Evolutionary conservation across 1,284 basidiomycete species (phyloP).

Genomic region (Golubevia pallescens): DNA sequence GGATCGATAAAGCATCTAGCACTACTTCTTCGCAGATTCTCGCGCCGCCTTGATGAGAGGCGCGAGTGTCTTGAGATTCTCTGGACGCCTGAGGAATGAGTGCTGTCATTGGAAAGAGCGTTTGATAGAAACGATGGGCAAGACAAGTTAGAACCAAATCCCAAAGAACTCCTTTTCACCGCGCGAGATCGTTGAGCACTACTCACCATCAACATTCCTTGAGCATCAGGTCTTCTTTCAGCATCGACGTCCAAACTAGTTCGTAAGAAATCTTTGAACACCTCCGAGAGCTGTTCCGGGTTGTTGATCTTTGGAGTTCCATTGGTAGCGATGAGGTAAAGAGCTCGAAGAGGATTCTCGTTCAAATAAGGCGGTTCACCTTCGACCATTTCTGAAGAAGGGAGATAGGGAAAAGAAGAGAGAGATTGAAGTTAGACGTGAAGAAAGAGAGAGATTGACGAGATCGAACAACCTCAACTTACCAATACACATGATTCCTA

Average conservation of each 20-base stretch:
- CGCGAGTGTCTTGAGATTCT: constrained; percentile 82
- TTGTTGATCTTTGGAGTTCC: constrained; percentile 97
- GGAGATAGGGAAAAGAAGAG: constrained; percentile 17
- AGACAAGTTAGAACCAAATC: constrained; percentile 15
- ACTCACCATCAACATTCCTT: constrained; percentile 77
- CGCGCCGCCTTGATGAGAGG: constrained; percentile 92
- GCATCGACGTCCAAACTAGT: constrained; percentile 93
- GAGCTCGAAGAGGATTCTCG: constrained; percentile 71
- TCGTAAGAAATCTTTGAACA: constrained; percentile 90
- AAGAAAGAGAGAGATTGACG: constrained; percentile 4
- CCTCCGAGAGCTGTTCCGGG: constrained; percentile 82
- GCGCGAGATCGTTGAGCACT: neutral
- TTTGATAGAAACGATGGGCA: constrained; percentile 7
- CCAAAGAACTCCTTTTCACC: neutral
- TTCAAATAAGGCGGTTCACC: constrained; percentile 97
- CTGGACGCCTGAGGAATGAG: constrained; percentile 80
- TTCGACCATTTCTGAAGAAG: constrained; percentile 88
- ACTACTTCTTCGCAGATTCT: constrained; percentile 67
- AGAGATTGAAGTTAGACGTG: neutral
- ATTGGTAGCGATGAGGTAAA: constrained; percentile 96
- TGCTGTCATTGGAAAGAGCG: constrained; percentile 68
- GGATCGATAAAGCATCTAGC: too few species aligned
- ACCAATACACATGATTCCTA: constrained; percentile 79
- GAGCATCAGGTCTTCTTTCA: constrained; percentile 87
- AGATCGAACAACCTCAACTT: constrained; percentile 11